phyloP scores from a whole-genome alignment of 495 filamentous ascomycete species.

The Penicillium herquei region DNA sequence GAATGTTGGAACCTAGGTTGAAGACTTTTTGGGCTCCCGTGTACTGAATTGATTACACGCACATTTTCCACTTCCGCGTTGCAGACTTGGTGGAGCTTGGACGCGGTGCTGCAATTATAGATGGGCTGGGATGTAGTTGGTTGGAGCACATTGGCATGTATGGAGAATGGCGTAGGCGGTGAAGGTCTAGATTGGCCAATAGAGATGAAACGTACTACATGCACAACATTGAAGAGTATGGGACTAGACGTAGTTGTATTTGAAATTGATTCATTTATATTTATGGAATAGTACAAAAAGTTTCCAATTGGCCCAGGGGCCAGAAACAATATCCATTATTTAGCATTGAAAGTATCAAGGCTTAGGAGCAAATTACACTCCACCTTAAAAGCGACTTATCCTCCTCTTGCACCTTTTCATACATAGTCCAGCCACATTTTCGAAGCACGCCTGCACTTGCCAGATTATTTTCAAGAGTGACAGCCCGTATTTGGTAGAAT shows the following conservation, averaged over 20 bases:
- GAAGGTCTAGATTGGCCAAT: neutral
- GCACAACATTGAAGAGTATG: neutral
- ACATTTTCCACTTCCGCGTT: too few species aligned
- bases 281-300: too few species aligned
- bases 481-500: neutral
- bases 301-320: too few species aligned
- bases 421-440: constrained; percentile 1
- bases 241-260: too few species aligned
- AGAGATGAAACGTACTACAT: neutral
- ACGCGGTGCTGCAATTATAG: too few species aligned
- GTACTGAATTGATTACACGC: too few species aligned
- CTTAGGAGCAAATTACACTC: neutral
- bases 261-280: too few species aligned
- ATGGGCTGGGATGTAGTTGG: neutral
- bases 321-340: neutral
- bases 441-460: neutral
- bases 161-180: neutral
- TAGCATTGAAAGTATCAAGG: neutral
- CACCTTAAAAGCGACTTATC: neutral
- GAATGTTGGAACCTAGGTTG: too few species aligned
- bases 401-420: neutral
- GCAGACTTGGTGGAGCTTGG: too few species aligned
- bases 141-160: neutral
- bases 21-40: too few species aligned
- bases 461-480: neutral